These are phyloP conservation scores for Zygnema cylindricum DNA, from an alignment of 139 green algal genomes.

Conservation along the genomic window DNA sequence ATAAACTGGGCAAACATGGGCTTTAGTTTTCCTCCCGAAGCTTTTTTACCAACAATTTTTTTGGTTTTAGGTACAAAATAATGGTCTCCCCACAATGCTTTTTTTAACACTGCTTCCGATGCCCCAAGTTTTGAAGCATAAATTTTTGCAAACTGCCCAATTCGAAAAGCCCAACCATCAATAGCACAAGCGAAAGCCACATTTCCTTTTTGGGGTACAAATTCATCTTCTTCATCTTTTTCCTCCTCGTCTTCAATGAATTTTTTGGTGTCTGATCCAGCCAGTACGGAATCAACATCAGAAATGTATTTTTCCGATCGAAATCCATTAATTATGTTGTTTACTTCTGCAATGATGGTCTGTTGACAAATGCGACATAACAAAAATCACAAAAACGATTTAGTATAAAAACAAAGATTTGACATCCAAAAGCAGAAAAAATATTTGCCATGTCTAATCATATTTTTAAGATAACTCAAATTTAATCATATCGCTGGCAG, in stretches of 20 bases:
- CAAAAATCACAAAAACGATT: too few species aligned
- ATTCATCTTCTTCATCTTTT: constrained; percentile 76
- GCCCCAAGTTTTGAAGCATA: constrained; percentile 83
- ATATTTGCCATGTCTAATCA: too few species aligned
- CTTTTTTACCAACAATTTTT: constrained; percentile 84
- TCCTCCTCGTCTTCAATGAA: constrained; percentile 64
- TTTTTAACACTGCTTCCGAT: constrained; percentile 67
- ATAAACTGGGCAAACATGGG: constrained; percentile 94
- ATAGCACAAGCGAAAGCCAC: constrained; percentile 90
- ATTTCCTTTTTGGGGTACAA: constrained; percentile 81
- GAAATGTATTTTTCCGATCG: constrained; percentile 84
- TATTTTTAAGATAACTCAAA: too few species aligned
- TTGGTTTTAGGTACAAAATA: constrained; percentile 83
- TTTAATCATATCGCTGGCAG: too few species aligned
- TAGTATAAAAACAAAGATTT: too few species aligned
- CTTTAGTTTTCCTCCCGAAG: constrained; percentile 68
- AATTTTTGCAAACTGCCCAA: constrained; percentile 83
- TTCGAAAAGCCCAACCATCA: constrained; percentile 93
- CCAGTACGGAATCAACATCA: constrained; percentile 89
- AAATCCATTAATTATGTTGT: constrained; percentile 92
- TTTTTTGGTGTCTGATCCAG: constrained; percentile 61
- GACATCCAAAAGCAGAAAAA: too few species aligned
- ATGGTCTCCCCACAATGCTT: constrained; percentile 90
- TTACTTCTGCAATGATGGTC: constrained; percentile 89
- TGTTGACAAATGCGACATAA: too few species aligned